Evolutionary conservation across 768 basidiomycete species (phyloP).

Genomic region (Tremella mesenterica): DNA sequence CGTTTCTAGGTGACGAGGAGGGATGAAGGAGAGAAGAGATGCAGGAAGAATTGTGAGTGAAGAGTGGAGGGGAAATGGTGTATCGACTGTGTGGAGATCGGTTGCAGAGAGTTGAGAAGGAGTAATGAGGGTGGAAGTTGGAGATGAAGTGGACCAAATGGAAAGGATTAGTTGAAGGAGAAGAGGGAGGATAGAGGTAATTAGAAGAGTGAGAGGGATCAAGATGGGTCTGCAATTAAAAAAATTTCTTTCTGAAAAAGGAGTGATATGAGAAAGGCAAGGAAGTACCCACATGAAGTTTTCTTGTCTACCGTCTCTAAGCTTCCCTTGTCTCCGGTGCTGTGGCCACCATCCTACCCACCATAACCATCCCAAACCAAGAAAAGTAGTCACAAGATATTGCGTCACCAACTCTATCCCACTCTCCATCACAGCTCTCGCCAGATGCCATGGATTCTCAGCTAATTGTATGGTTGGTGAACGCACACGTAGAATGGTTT

Average conservation of each 20-base stretch:
- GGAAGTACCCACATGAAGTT: conserved; percentile 32
- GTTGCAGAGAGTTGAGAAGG: background rate
- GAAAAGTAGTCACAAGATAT: conserved; percentile 13
- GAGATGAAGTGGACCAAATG: conserved; percentile 29
- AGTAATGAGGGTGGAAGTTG: background rate
- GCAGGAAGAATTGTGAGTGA: too few relatives aligned
- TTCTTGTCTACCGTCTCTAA: conserved; percentile 22
- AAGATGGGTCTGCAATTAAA: conserved; percentile 28
- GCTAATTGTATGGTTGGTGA: background rate
- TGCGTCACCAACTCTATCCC: conserved; percentile 19
- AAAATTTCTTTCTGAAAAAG: conserved; percentile 6
- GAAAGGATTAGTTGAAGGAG: conserved; percentile 39
- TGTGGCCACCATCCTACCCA: conserved; percentile 21
- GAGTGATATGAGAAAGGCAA: background rate
- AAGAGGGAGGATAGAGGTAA: conserved; percentile 38
- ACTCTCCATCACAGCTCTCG: background rate
- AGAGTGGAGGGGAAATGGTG: too few relatives aligned
- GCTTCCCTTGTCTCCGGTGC: background rate
- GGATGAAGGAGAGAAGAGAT: background rate
- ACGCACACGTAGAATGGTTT: conserved; percentile 3
- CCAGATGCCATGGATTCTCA: background rate
- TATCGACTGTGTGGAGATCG: too few relatives aligned
- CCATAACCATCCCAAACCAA: conserved; percentile 15
- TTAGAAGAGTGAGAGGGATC: conserved; percentile 38
- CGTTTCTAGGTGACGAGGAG: background rate